A percentile compares a stretch with the other conserved stretches of the same genome.
Evolutionary conservation across 202 grass and related monocot genomes (phyloP).

Genomic region (Schoenoplectus triqueter): DNA sequence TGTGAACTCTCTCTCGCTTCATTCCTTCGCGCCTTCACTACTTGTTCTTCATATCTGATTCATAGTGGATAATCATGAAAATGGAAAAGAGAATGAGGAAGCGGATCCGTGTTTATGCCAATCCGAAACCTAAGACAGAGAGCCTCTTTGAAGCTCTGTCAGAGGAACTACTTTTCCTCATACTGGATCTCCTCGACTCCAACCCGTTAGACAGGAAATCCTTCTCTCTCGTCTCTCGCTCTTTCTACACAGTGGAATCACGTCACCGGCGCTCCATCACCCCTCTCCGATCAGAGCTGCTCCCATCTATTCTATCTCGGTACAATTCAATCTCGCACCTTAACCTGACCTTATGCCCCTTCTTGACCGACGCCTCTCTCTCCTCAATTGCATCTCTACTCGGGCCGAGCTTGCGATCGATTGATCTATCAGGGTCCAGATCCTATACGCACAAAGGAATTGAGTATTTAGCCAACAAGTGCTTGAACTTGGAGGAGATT

Average conservation of each 20-base stretch:
- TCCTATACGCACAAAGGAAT: constrained; percentile 57
- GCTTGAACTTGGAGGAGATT: constrained; percentile 56
- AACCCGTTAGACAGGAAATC: constrained; percentile 68
- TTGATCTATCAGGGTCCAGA: constrained; percentile 67
- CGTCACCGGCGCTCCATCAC: constrained; percentile 70
- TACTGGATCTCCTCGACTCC: constrained; percentile 59
- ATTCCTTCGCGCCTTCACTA: neutral
- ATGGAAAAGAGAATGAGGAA: constrained; percentile 28
- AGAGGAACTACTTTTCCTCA: constrained; percentile 73
- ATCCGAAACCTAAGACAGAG: neutral
- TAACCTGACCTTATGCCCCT: constrained; percentile 75
- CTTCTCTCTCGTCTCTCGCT: constrained; percentile 71
- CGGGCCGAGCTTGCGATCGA: constrained; percentile 33
- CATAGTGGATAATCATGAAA: neutral
- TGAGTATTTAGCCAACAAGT: constrained; percentile 46
- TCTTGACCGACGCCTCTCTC: constrained; percentile 54
- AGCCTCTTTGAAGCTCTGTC: constrained; percentile 42
- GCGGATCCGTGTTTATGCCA: constrained; percentile 26
- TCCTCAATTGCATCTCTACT: neutral
- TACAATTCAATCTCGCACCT: constrained; percentile 51
- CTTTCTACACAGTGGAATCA: constrained; percentile 67
- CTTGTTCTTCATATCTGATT: neutral
- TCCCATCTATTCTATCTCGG: constrained; percentile 50
- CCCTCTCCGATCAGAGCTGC: constrained; percentile 61
- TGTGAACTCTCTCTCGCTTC: neutral